Evolutionary conservation across 495 filamentous ascomycete genomes (phyloP).

Genomic region (Apodospora peruviana): DNA sequence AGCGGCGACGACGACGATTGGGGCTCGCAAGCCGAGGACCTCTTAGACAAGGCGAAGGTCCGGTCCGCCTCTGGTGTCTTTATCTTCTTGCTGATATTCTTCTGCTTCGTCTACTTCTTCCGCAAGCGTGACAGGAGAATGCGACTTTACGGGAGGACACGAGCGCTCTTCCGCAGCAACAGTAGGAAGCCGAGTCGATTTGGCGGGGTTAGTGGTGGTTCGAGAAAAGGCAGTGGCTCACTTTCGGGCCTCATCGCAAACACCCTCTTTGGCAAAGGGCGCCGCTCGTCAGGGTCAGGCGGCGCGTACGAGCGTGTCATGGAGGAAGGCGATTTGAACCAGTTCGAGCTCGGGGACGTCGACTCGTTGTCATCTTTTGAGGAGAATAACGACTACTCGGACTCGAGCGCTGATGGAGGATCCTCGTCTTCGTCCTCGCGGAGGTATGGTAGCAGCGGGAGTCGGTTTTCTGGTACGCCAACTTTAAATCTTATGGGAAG

Average conservation of each 20-base stretch:
- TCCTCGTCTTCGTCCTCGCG: slow-evolving; percentile 14
- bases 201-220: slow-evolving; percentile 36
- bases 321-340: slow-evolving; percentile 63
- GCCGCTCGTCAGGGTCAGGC: slow-evolving; percentile 20
- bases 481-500: no score
- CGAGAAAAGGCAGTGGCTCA: slow-evolving; percentile 40
- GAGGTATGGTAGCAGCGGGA: slow-evolving; percentile 6
- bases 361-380: slow-evolving; percentile 34
- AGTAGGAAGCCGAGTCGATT: slow-evolving; percentile 20
- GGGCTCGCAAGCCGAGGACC: slow-evolving; percentile 53
- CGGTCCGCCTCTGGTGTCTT: slow-evolving; percentile 75
- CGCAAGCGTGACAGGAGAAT: slow-evolving; percentile 64
- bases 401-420: slow-evolving; percentile 44
- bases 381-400: slow-evolving; percentile 51
- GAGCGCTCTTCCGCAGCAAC: slow-evolving; percentile 42
- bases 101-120: slow-evolving; percentile 56
- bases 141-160: slow-evolving; percentile 56
- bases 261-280: slow-evolving; percentile 51
- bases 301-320: slow-evolving; percentile 75
- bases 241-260: slow-evolving; percentile 49
- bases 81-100: slow-evolving; percentile 56
- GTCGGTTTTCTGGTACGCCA: not conserved
- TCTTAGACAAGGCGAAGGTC: slow-evolving; percentile 58
- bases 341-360: slow-evolving; percentile 66
- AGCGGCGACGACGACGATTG: slow-evolving; percentile 56